Base-by-base conservation (phyloP, 345 rosid species). In the Eucalyptus paniculata region DNA sequence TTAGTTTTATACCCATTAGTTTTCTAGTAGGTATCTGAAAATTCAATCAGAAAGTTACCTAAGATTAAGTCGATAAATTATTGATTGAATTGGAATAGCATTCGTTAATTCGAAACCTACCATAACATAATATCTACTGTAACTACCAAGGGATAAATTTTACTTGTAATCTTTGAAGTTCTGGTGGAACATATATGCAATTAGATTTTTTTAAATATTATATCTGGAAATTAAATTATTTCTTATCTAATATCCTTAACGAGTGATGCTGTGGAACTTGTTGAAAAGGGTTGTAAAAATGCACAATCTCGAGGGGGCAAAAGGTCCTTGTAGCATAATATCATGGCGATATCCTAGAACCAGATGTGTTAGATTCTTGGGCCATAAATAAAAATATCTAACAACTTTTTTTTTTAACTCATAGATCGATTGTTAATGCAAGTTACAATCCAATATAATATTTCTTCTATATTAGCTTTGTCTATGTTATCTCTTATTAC, bases 101-200 rank as follows among this genome's bases (percentile, higher is more conserved):
- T 4, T 24, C 3, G 6, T 24, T 6, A 56, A 56, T 9, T 56
- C 14, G 9, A 56, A 56, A 26, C 30, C 30, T 56, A 56, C 30
- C 30, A 24, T 11, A 24, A 23, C 30, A 56, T 6, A 2, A 2
- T 24, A 4, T 24, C 0, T 4, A 24, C 24, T 10, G 62, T 56
- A 56, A 26, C 62, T 56, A 24, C 7, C 30, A 24, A 24, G 30
- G 10, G 62, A 24, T 24, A 11, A 26, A 24, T 56, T 10, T 56
- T 2, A 24, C 30, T 9, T 1, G 30, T 9, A 24, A 56, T 56
- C 12, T 56, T 2, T 24, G 28, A 56, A 56, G 30, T 56, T 56
- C 3, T 1, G 30, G 14, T 56, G 62, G 30, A 23, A 2, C 0
- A 24, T 10, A 24, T 23, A 0, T 1, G 2, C 30, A 24, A 56